These are phyloP conservation scores for Extremus antarcticus DNA, from an alignment of 495 filamentous ascomycete genomes.

Conservation along the genomic window DNA sequence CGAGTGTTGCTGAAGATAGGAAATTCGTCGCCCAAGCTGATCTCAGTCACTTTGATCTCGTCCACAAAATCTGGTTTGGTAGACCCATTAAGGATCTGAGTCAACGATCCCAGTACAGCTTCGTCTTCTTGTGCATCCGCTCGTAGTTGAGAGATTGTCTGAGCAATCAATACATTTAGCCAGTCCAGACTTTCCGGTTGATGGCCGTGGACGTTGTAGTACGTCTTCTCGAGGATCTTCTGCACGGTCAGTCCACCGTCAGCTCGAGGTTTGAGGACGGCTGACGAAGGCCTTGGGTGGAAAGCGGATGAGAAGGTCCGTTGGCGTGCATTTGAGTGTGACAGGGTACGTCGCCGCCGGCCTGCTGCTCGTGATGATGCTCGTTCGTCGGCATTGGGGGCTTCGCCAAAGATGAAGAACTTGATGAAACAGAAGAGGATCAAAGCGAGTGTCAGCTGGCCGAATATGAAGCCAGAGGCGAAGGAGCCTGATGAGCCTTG, in stretches of 20 bases:
- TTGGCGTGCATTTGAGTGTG: slow-evolving; percentile 42
- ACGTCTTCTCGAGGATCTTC: slow-evolving; percentile 91
- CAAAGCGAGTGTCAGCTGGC: slow-evolving; percentile 82
- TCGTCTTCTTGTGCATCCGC: slow-evolving; percentile 81
- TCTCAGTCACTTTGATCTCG: slow-evolving; percentile 85
- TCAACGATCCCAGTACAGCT: slow-evolving; percentile 92
- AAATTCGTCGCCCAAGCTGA: slow-evolving; percentile 89
- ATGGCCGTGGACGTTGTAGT: slow-evolving; percentile 92
- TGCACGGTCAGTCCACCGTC: slow-evolving; percentile 53
- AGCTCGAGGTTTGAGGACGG: slow-evolving; percentile 37
- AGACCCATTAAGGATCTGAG: slow-evolving; percentile 68
- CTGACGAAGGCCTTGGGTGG: slow-evolving; percentile 44
- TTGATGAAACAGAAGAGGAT: slow-evolving; percentile 92
- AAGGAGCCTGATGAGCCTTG: slow-evolving; percentile 50
- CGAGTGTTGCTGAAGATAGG: slow-evolving; percentile 98
- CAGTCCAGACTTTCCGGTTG: slow-evolving; percentile 98
- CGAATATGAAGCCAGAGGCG: slow-evolving; percentile 84
- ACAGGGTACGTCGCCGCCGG: slow-evolving; percentile 51
- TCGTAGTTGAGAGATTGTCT: slow-evolving; percentile 91
- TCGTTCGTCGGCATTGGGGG: slow-evolving; percentile 67
- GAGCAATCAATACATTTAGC: slow-evolving; percentile 97
- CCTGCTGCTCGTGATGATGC: slow-evolving; percentile 57
- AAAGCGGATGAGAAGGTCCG: slow-evolving; percentile 48
- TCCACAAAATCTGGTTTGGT: slow-evolving; percentile 84
- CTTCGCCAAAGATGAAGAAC: slow-evolving; percentile 98